Evolutionary conservation across 768 basidiomycete genomes (phyloP).

Genomic region (Lactarius deliciosus): DNA sequence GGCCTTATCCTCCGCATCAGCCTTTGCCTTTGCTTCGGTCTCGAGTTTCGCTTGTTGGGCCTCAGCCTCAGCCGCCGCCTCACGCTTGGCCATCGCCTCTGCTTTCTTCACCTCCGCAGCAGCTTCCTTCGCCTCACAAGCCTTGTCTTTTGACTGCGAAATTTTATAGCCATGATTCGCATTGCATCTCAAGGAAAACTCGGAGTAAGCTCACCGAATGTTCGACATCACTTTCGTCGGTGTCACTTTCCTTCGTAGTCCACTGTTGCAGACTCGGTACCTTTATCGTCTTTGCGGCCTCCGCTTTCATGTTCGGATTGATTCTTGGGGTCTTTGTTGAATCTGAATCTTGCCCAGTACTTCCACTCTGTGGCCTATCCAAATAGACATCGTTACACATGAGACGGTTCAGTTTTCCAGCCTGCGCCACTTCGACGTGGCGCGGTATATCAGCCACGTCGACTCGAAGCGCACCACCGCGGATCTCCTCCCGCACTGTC

Average conservation of each 20-base stretch:
- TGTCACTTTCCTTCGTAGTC: not conserved
- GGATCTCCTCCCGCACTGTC: slow-evolving; percentile 15
- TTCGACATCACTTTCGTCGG: not conserved
- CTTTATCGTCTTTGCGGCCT: not conserved
- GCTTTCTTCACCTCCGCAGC: too few relatives aligned
- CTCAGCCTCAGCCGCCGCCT: too few relatives aligned
- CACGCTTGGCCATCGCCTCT: too few relatives aligned
- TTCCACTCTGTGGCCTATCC: too few relatives aligned
- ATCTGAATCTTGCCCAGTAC: not conserved
- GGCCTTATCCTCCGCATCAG: too few relatives aligned
- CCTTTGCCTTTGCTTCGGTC: too few relatives aligned
- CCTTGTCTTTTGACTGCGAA: too few relatives aligned
- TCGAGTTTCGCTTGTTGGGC: too few relatives aligned
- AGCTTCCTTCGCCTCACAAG: too few relatives aligned
- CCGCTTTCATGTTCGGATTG: not conserved
- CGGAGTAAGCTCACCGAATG: too few relatives aligned
- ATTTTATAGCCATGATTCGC: too few relatives aligned
- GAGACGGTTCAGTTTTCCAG: not conserved
- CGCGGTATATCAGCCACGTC: not conserved
- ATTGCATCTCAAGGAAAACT: too few relatives aligned
- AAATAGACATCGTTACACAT: not conserved
- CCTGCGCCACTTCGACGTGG: not conserved
- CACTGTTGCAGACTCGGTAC: not conserved
- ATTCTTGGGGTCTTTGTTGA: not conserved
- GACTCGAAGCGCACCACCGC: not conserved